Percentiles rank a stretch among this genome's conserved stretches.
Evolutionary conservation across 441 rosid species (phyloP).

Genomic region (Aquilaria agallochum): DNA sequence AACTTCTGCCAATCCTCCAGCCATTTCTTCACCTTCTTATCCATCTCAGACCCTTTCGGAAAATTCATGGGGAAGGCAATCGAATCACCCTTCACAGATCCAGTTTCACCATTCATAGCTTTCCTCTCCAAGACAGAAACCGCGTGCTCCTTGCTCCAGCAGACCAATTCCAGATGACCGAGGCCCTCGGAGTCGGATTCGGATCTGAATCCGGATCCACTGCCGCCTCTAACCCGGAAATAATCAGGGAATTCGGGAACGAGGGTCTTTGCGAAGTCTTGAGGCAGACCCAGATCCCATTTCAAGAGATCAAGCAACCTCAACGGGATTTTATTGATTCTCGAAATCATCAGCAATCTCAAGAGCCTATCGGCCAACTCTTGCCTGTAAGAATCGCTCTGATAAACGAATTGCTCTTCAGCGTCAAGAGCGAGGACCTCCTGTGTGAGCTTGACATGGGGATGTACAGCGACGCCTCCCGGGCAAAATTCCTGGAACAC

Average conservation of each 20-base stretch:
- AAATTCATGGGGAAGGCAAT: conserved; percentile 57
- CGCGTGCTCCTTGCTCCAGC: conserved; percentile 68
- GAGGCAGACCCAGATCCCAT: conserved; percentile 80
- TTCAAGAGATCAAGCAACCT: conserved; percentile 51
- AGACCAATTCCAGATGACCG: conserved; percentile 67
- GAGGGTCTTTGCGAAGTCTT: conserved; percentile 37
- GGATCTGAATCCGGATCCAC: conserved; percentile 10
- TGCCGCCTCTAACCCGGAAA: conserved; percentile 43
- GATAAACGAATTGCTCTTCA: conserved; percentile 78
- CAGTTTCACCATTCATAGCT: conserved; percentile 26
- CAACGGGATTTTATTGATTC: conserved; percentile 55
- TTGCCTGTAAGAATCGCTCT: conserved; percentile 55
- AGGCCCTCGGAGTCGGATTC: conserved; percentile 15
- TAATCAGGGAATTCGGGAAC: conserved; percentile 79
- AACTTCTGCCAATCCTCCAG: conserved; percentile 80
- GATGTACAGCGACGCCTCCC: conserved; percentile 64
- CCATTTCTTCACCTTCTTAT: conserved; percentile 75
- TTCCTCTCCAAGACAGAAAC: conserved; percentile 61
- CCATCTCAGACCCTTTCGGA: conserved; percentile 57
- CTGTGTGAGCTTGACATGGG: conserved; percentile 79
- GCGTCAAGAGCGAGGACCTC: conserved; percentile 69
- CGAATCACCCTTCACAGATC: conserved; percentile 37
- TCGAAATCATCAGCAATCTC: conserved; percentile 67
- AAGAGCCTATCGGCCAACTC: conserved; percentile 65
- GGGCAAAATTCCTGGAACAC: conserved; percentile 73